Conservation (phyloP, 2,329 filamentous ascomycete species). For the Beauveria pseudobassiana region DNA sequence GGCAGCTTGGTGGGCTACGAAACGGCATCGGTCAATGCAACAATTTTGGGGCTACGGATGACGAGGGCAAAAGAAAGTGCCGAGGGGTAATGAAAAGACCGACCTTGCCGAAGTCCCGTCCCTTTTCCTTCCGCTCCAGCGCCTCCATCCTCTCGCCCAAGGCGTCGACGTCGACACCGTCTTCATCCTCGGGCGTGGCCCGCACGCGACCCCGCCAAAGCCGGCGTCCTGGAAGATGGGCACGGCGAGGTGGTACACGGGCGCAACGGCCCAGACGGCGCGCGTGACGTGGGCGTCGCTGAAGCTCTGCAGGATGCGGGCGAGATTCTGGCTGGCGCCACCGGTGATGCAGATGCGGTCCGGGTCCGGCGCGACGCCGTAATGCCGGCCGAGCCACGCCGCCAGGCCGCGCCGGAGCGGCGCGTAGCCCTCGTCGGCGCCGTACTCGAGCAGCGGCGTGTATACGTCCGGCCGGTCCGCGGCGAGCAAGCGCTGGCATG, state of each 20-base stretch:
- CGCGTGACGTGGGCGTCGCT: conserved; percentile 70
- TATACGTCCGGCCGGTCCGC: conserved; percentile 48
- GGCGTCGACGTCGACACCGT: conserved; percentile 64
- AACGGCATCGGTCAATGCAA: not conserved
- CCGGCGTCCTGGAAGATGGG: conserved; percentile 79
- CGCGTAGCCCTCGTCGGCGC: conserved; percentile 65
- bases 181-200: conserved; percentile 67
- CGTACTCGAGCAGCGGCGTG: conserved; percentile 66
- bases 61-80: not conserved
- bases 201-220: conserved; percentile 55
- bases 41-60: not conserved
- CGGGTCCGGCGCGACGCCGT: conserved; percentile 35
- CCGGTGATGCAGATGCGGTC: conserved; percentile 73
- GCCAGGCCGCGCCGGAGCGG: conserved; percentile 64
- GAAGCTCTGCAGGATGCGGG: conserved; percentile 69
- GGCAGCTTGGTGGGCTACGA: conserved; percentile 44
- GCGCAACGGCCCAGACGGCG: conserved; percentile 72
- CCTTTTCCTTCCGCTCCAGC: conserved; percentile 21
- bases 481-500: conserved; percentile 51
- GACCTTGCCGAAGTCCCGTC: conserved; percentile 6
- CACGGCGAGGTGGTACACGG: conserved; percentile 78
- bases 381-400: conserved; percentile 61
- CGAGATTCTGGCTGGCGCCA: conserved; percentile 77
- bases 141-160: conserved; percentile 23
- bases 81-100: not conserved